Evolutionary conservation across 768 basidiomycete species (phyloP).

Genomic region (Hirschioporus abietinus): DNA sequence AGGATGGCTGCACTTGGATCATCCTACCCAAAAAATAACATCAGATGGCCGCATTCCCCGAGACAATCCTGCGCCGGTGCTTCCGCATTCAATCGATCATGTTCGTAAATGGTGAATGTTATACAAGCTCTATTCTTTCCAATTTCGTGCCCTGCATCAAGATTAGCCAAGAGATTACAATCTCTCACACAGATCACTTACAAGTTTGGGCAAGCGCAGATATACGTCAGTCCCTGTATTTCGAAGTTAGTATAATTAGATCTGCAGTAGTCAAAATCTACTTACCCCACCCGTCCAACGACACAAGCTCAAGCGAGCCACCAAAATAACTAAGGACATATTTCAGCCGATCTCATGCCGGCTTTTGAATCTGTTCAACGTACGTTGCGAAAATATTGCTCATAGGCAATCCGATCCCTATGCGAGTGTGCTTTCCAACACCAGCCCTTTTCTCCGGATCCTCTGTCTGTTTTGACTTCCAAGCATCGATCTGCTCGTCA

Average conservation of each 20-base stretch:
- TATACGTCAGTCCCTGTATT: constrained; percentile 75
- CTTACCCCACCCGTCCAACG: constrained; percentile 81
- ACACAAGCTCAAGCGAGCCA: constrained; percentile 75
- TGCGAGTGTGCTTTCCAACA: constrained; percentile 51
- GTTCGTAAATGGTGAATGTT: constrained; percentile 20
- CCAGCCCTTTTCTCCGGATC: constrained; percentile 40
- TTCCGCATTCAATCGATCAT: neutral
- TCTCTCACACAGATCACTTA: constrained; percentile 27
- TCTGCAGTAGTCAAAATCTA: constrained; percentile 9
- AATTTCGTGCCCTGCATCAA: constrained; percentile 75
- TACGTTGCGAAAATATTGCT: constrained; percentile 84
- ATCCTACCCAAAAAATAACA: neutral
- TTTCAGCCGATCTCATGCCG: constrained; percentile 66
- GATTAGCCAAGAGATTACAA: neutral
- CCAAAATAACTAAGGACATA: constrained; percentile 53
- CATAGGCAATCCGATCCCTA: constrained; percentile 85
- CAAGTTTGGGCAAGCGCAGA: constrained; percentile 73
- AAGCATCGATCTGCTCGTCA: constrained; percentile 63
- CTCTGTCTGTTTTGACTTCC: constrained; percentile 28
- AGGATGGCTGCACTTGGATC: neutral
- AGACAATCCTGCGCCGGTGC: neutral
- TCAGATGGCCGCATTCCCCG: neutral
- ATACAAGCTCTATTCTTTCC: constrained; percentile 76
- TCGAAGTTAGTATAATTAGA: constrained; percentile 7
- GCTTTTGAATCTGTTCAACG: constrained; percentile 51